Evolutionary conservation across 2,329 filamentous ascomycete genomes (phyloP).

Genomic region (Meredithiella fracta): DNA sequence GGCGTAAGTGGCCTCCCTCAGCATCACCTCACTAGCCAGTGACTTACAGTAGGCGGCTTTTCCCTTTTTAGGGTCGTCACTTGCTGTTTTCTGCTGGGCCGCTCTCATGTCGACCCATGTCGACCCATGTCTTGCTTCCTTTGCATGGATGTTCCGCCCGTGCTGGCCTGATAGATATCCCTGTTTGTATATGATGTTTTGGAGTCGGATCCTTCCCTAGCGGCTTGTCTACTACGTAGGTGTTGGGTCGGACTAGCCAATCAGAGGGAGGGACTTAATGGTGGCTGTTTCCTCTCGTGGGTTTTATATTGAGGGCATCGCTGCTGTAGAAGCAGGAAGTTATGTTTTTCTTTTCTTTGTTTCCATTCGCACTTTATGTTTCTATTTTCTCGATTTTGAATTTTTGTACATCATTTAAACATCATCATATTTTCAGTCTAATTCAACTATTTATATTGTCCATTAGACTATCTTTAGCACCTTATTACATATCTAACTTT

Average conservation of each 20-base stretch:
- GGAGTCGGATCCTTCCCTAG: neutral
- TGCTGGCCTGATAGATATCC: neutral
- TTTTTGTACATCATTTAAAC: neutral
- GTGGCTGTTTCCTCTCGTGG: neutral
- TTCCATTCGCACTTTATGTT: neutral
- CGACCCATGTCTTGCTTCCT: too few species aligned
- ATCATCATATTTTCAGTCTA: neutral
- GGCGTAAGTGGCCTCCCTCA: neutral
- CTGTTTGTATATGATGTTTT: neutral
- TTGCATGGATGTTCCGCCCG: too few species aligned
- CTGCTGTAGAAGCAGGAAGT: neutral
- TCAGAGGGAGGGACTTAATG: too few species aligned
- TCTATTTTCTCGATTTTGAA: neutral
- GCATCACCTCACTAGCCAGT: neutral
- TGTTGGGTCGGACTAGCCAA: too few species aligned
- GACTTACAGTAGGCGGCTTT: neutral
- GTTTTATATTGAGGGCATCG: conserved; percentile 3
- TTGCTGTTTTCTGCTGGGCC: neutral
- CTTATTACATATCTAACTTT: too few species aligned
- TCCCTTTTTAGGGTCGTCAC: neutral
- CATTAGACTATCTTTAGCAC: too few species aligned
- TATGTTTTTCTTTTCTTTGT: neutral
- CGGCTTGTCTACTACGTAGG: too few species aligned
- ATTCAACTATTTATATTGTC: too few species aligned
- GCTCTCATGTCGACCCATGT: neutral